These are phyloP conservation scores for Scheffersomyces lignicola DNA, from an alignment of 1,139 yeast species.

Conservation along the genomic window DNA sequence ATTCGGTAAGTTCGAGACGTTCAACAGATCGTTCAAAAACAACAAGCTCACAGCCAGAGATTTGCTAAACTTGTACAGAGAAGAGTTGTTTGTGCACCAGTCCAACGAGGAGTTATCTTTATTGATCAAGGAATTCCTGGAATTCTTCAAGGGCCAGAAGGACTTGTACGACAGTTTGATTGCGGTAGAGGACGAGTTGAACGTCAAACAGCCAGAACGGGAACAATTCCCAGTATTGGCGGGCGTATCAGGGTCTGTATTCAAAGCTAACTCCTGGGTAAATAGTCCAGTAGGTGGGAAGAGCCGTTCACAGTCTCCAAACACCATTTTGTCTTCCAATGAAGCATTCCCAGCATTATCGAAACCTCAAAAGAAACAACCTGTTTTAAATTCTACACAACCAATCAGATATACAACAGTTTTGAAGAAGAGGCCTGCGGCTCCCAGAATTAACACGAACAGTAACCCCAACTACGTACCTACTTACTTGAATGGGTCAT, in stretches of 20 bases:
- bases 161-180: slow-evolving; percentile 29
- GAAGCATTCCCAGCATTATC: slow-evolving; percentile 58
- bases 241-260: slow-evolving; percentile 18
- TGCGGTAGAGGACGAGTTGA: slow-evolving; percentile 23
- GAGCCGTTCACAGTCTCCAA: slow-evolving; percentile 15
- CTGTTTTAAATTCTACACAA: slow-evolving; percentile 15
- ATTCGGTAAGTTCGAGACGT: slow-evolving; percentile 47
- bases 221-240: slow-evolving; percentile 37
- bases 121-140: slow-evolving; percentile 56
- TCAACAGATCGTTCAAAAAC: slow-evolving; percentile 51
- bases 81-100: slow-evolving; percentile 45
- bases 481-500: slow-evolving; percentile 26
- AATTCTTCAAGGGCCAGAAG: slow-evolving; percentile 38
- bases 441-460: slow-evolving; percentile 18
- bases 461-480: slow-evolving; percentile 26
- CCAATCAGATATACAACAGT: slow-evolving; percentile 47
- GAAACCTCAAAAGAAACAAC: slow-evolving; percentile 30
- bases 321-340: slow-evolving; percentile 10
- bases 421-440: slow-evolving; percentile 18
- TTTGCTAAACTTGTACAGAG: slow-evolving; percentile 49
- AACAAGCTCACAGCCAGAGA: slow-evolving; percentile 50
- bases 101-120: slow-evolving; percentile 50
- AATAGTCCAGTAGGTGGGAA: slow-evolving; percentile 13
- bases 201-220: slow-evolving; percentile 16
- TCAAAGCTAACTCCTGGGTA: slow-evolving; percentile 30